Base-by-base conservation (phyloP, 305 asterid species). In the Striga hermonthica region DNA sequence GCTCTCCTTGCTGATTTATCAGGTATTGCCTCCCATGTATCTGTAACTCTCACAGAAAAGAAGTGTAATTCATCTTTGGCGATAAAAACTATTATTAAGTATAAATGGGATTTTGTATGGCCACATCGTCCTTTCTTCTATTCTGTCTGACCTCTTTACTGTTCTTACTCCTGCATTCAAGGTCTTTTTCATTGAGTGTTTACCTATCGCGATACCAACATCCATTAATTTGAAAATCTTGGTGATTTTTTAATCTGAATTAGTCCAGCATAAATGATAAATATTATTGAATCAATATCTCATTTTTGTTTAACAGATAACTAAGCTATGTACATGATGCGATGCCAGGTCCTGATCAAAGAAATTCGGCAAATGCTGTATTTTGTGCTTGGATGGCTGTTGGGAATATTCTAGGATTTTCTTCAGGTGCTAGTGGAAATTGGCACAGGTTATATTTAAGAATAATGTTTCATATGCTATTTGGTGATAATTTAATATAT, bases 331-430 rank as follows among this genome's bases (percentile, higher is more conserved):
- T 56, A 43, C 47, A 31, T 66, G 52, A 45, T 75, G 60, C 66
- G 52, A 72, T 69, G 74, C 55, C 72, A 94, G 99, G 98, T 68
- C 99, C 99, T 55, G 93, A 88, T 49, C 99, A 94, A 76, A 91
- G 98, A 79, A 90, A 88, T 76, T 83, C 95, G 1, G 89, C 99
- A 16, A 94, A 94, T 75, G 98, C 99, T 34, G 54, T 94, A 71
- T 94, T 90, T 83, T 91, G 98, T 81, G 75, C 88, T 37, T 94
- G 99, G 99, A 94, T 94, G 99, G 99, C 99, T 62, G 90, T 94
- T 76, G 98, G 98, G 64, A 94, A 94, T 70, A 90, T 94, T 85
- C 82, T 94, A 59, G 99, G 99, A 69, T 94, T 94, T 84, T 94
- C 99, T 65, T 71, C 99, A 47, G 99, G 99, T 71, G 86, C 99